Base-by-base conservation (phyloP, 2,329 filamentous ascomycete genomes). In the Paraphoma chrysanthemicola region DNA sequence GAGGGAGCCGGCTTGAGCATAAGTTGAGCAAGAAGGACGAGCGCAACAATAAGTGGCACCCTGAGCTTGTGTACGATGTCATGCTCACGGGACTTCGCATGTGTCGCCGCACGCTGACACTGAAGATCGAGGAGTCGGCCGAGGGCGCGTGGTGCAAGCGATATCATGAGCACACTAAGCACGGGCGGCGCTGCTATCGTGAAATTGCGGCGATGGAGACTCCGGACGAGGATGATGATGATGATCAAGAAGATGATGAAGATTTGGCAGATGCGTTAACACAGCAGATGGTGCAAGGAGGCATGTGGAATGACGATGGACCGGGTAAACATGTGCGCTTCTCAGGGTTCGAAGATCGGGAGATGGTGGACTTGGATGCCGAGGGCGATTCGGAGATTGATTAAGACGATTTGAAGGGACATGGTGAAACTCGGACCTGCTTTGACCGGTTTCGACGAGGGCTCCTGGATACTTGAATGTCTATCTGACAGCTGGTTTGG, bases 111-210 rank as follows among this genome's bases (percentile, higher is more conserved):
- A 66, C 64, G 17, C 47, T 71, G 16, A 74, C 73, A 29, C 57
- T 76, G 16, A 73, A 69, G 61, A 69, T 70, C 29, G 73, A 76
- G 44, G 70, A 73, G 58, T 54, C 44, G 5, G 55, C 54, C 0
- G 62, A 70, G 47, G 66, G 63, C 0, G 62, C 62, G 8, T 76
- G 73, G 73, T 76, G 73, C 44, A 54, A 57, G 33, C 55, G 70
- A 9, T 76, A 76, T 31, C 73, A 76, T 47, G 59, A 70, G 54
- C 73, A 76, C 58, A 43, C 6, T 0, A 67, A 60, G 57, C 39
- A 63, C 31, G 63, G 57, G 0, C 0, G 41, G 42, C 46, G 33
- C n/a, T 76, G 73, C 49, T 74, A 75, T 55, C 62, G 66, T 30
- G 49, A 61, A 53, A 16, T 54, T 23, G 60, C 59, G 1, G 54